phyloP scores from a whole-genome alignment of 495 filamentous ascomycete species.

The Niebla homalea region DNA sequence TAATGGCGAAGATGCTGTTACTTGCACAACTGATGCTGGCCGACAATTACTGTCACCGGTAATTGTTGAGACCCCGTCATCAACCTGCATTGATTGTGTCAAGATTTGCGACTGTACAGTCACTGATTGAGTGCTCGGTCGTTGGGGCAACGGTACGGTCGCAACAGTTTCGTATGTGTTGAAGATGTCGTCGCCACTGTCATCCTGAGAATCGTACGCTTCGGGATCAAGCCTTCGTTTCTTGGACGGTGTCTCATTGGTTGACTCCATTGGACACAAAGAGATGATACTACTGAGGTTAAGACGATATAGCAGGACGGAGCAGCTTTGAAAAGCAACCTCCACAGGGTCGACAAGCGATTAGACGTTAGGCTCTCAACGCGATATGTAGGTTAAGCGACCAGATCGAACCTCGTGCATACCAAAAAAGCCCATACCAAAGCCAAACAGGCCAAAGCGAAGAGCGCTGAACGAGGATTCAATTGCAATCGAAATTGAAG shows the following conservation, averaged over 20 bases:
- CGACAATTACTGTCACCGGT: too few relatives aligned
- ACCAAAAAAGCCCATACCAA: not conserved
- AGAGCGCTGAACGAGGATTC: too few relatives aligned
- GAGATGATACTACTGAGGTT: not conserved
- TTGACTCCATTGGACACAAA: slow-evolving; percentile 21
- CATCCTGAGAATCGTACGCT: slow-evolving; percentile 30
- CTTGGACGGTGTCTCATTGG: slow-evolving; percentile 36
- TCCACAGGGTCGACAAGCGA: too few relatives aligned
- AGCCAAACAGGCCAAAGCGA: too few relatives aligned
- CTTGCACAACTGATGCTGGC: slow-evolving; percentile 47
- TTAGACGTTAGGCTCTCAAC: too few relatives aligned
- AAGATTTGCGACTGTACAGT: slow-evolving; percentile 64
- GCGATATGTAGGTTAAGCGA: too few relatives aligned
- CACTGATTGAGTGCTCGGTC: slow-evolving; percentile 26
- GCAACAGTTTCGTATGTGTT: slow-evolving; percentile 44
- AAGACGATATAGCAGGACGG: not conserved
- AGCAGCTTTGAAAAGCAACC: too few relatives aligned
- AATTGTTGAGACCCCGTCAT: too few relatives aligned
- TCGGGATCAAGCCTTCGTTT: slow-evolving; percentile 28
- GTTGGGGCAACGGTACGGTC: slow-evolving; percentile 38
- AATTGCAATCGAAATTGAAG: too few relatives aligned
- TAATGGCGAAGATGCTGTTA: slow-evolving; percentile 70
- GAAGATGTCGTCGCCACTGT: slow-evolving; percentile 43
- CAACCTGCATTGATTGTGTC: too few relatives aligned
- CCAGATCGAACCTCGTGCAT: too few relatives aligned